Percentiles rank a stretch among this genome's conserved stretches.
Evolutionary conservation across 2,329 filamentous ascomycete species (phyloP).

Genomic region (Eurotiales sp.): DNA sequence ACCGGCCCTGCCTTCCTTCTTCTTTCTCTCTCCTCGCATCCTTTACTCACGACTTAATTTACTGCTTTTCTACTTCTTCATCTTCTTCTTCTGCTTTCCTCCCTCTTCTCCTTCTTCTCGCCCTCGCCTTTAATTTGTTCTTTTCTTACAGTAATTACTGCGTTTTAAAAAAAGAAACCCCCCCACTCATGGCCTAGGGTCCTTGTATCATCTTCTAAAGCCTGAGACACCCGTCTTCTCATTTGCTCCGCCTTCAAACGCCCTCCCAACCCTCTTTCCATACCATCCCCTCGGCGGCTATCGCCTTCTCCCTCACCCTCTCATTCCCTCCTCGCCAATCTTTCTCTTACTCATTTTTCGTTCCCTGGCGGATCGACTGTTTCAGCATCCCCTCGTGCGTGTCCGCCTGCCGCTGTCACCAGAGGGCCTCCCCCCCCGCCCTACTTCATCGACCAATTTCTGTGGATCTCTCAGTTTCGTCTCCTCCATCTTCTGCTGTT

Average conservation of each 20-base stretch:
- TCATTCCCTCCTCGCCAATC: conserved; percentile 5
- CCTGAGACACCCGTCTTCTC: conserved; percentile 14
- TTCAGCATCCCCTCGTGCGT: conserved; percentile 20
- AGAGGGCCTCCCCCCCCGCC: neutral
- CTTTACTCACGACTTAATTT: conserved; percentile 16
- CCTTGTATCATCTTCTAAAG: conserved; percentile 13
- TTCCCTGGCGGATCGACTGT: conserved; percentile 42
- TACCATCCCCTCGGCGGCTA: conserved; percentile 12
- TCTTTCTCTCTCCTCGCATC: conserved; percentile 15
- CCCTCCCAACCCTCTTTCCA: conserved; percentile 5
- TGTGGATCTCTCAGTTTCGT: conserved; percentile 14
- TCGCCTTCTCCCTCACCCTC: conserved; percentile 11
- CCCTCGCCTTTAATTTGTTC: neutral
- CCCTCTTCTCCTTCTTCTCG: neutral
- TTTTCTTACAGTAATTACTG: neutral
- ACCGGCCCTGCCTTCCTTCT: neutral
- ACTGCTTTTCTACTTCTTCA: conserved; percentile 1
- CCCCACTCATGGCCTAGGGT: conserved; percentile 7
- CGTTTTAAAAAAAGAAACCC: neutral
- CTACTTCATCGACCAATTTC: neutral
- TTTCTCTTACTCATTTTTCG: conserved; percentile 19
- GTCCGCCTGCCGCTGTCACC: conserved; percentile 1
- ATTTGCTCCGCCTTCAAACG: conserved; percentile 14
- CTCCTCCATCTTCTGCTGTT: neutral
- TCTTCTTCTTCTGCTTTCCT: conserved; percentile 12